Conservation (phyloP, 2,329 filamentous ascomycete genomes). For the Emergomyces africanus region DNA sequence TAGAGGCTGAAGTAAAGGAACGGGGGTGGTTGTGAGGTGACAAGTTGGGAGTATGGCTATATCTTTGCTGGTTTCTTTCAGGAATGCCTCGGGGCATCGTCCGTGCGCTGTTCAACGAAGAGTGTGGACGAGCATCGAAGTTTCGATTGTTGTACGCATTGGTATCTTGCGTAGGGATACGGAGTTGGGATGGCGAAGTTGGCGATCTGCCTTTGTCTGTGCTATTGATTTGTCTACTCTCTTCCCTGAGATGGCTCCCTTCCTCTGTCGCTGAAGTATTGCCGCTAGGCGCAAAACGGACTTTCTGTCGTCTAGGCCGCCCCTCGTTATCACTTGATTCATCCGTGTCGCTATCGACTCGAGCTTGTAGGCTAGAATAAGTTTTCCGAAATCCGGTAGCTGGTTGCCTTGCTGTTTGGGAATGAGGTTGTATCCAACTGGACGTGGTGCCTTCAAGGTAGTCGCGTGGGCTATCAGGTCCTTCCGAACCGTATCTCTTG, state of each 20-base stretch:
- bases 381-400: slow-evolving; percentile 18
- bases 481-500: slow-evolving; percentile 12
- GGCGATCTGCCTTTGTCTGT: background rate
- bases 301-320: slow-evolving; percentile 9
- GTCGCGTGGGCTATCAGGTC: slow-evolving; percentile 17
- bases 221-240: background rate
- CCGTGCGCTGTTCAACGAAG: background rate
- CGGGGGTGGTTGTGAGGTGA: background rate
- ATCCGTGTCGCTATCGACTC: slow-evolving; percentile 24
- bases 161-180: background rate
- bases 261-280: background rate
- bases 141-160: background rate
- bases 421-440: slow-evolving; percentile 26
- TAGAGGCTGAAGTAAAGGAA: background rate
- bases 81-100: background rate
- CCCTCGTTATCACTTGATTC: slow-evolving; percentile 10
- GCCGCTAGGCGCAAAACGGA: background rate
- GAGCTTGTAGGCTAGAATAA: slow-evolving; percentile 25
- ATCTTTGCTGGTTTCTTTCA: background rate
- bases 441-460: slow-evolving; percentile 24
- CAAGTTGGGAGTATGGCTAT: background rate
- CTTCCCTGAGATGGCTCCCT: background rate
- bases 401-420: slow-evolving; percentile 23
- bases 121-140: background rate
- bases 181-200: background rate